These are phyloP conservation scores for Alternaria alternata DNA, from an alignment of 2,329 filamentous ascomycete genomes.

Conservation along the genomic window DNA sequence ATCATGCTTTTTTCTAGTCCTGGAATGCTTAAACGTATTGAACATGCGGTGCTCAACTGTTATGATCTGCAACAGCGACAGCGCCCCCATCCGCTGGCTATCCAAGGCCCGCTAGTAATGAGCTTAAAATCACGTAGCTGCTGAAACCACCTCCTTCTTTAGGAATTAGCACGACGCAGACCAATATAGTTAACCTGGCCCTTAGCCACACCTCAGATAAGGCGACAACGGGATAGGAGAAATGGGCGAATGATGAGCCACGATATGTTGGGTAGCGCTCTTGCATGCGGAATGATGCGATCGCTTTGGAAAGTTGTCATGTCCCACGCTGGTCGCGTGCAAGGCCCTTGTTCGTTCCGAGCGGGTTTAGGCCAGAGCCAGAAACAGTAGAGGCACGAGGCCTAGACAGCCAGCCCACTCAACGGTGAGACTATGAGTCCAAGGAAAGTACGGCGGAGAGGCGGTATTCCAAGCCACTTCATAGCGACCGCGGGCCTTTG, in stretches of 20 bases:
- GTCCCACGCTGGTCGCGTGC: not conserved
- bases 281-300: not conserved
- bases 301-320: not conserved
- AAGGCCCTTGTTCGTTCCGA: not conserved
- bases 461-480: slow-evolving; percentile 11
- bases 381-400: not conserved
- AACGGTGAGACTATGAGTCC: not conserved
- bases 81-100: slow-evolving; percentile 26
- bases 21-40: not conserved
- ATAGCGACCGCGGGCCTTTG: slow-evolving; percentile 15
- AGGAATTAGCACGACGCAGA: slow-evolving; percentile 32
- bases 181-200: slow-evolving; percentile 36
- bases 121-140: slow-evolving; percentile 46
- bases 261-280: slow-evolving; percentile 8
- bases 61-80: slow-evolving; percentile 15
- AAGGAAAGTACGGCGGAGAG: not conserved
- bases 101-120: slow-evolving; percentile 39
- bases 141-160: slow-evolving; percentile 43
- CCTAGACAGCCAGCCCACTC: not conserved
- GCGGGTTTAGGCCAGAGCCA: not conserved
- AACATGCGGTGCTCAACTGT: slow-evolving; percentile 7
- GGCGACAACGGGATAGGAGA: slow-evolving; percentile 24
- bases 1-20: not conserved
- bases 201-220: slow-evolving; percentile 40
- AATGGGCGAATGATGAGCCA: slow-evolving; percentile 9